Evolutionary conservation across 202 grass and related monocot species (phyloP).

Genomic region (Panicum virgatum): DNA sequence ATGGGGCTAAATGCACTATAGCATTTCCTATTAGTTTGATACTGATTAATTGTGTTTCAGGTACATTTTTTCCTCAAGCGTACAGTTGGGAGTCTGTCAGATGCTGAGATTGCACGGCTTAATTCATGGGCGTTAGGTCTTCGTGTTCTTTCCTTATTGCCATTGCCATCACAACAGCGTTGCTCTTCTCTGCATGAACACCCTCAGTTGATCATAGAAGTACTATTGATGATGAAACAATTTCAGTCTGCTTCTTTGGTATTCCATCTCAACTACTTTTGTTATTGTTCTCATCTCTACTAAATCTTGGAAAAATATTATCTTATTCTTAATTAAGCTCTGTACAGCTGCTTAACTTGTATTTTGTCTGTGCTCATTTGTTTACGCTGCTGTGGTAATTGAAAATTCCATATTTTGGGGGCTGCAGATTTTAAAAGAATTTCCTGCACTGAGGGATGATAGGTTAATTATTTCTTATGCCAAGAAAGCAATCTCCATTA

Average conservation of each 20-base stretch:
- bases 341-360: constrained; percentile 17
- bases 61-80: constrained; percentile 98
- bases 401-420: constrained; percentile 37
- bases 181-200: constrained; percentile 95
- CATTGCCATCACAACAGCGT: constrained; percentile 86
- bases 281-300: constrained; percentile 31
- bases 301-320: constrained; percentile 9
- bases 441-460: constrained; percentile 86
- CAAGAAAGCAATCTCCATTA: constrained; percentile 78
- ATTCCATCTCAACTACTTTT: constrained; percentile 40
- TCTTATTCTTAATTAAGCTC: background rate
- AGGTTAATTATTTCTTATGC: constrained; percentile 77
- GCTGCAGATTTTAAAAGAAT: constrained; percentile 91
- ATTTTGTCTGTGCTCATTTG: constrained; percentile 20
- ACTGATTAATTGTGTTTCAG: constrained; percentile 41
- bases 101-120: constrained; percentile 67
- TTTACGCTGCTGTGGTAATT: constrained; percentile 19
- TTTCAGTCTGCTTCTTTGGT: constrained; percentile 92
- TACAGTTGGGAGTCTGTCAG: constrained; percentile 79
- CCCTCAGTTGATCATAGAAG: constrained; percentile 93
- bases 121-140: constrained; percentile 96
- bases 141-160: constrained; percentile 86
- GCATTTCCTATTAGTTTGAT: constrained; percentile 15
- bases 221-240: constrained; percentile 98
- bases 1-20: constrained; percentile 23